Conservation (phyloP, 768 basidiomycete genomes). For the Suillus occidentalis region DNA sequence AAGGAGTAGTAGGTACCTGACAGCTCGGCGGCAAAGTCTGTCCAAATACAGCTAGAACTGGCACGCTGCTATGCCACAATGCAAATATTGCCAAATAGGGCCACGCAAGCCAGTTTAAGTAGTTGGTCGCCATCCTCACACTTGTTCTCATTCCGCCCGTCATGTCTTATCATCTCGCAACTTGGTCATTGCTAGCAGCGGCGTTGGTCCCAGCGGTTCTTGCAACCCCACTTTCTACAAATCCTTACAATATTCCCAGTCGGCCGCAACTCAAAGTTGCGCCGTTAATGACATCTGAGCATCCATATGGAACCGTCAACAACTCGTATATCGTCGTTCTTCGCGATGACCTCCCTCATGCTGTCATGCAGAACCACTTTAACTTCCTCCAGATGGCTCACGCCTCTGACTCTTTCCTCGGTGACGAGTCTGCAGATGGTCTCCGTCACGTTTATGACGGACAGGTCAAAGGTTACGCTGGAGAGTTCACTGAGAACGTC, state of each 20-base stretch:
- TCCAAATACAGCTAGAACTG: slow-evolving; percentile 7
- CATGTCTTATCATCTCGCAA: slow-evolving; percentile 35
- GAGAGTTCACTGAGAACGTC: slow-evolving; percentile 67
- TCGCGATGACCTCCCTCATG: slow-evolving; percentile 62
- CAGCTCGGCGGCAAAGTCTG: neutral
- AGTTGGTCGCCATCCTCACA: slow-evolving; percentile 12
- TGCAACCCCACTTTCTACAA: slow-evolving; percentile 48
- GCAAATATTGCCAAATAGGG: slow-evolving; percentile 30
- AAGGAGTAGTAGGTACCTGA: neutral
- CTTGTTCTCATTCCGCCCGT: slow-evolving; percentile 21
- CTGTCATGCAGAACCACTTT: slow-evolving; percentile 71
- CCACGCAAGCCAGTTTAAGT: slow-evolving; percentile 22
- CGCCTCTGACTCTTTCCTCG: slow-evolving; percentile 50
- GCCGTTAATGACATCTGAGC: slow-evolving; percentile 56
- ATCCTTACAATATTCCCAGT: slow-evolving; percentile 31
- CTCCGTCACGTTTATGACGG: slow-evolving; percentile 76
- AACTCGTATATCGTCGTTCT: slow-evolving; percentile 96
- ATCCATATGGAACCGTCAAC: slow-evolving; percentile 72
- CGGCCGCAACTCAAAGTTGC: slow-evolving; percentile 55
- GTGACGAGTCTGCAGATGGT: slow-evolving; percentile 47
- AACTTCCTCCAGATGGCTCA: slow-evolving; percentile 72
- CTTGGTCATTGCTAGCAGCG: slow-evolving; percentile 37
- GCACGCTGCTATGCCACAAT: slow-evolving; percentile 20
- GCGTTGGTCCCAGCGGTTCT: slow-evolving; percentile 36
- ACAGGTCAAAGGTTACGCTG: slow-evolving; percentile 77